Evolutionary conservation across 208 protist species (phyloP), one percentile per base, ranked within the genome.

Genomic region (Angomonas ambiguus): DNA sequence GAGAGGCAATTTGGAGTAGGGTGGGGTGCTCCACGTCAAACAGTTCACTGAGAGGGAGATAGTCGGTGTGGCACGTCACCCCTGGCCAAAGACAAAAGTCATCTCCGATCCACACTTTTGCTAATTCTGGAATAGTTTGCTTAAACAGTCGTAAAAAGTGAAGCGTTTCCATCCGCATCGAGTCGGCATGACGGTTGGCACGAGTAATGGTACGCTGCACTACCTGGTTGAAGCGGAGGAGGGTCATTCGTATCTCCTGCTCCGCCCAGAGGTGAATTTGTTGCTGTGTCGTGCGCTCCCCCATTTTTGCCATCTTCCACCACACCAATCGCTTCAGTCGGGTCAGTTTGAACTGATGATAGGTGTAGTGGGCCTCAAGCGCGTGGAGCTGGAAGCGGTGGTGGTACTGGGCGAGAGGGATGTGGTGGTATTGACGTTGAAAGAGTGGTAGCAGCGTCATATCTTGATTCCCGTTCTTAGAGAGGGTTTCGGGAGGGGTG

Each of bases 141-240:
- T 67, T 62, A 22, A 88, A 51, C 33, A 76, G 49, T 13, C 73
- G 71, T 28, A 88, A 64, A 38, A 80, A 83, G 53, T 88, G 82
- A 2, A 88, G 53, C 22, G 82, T 83, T 51, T 88, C 78, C 27
- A 88, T 61, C 38, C 76, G 71, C 82, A 88, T 88, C 28, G 79
- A 73, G 53, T 88, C 82, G 16, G 78, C 65, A 61, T 88, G 82
- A 11, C 82, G 74, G 49, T 79, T 11, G 18, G 82, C 82, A 33
- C 82, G 82, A 51, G 75, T 58, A 25, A 76, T 68, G 33, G 69
- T 65, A 16, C 75, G 79, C 64, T 79, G 78, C 11, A 79, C 66
- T 51, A 69, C 80, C 28, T 74, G 68, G 27, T 62, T 60, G 51
- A 74, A 69, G 25, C 41, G 61, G 59, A 65, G 30, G 42, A 57